Evolutionary conservation across 2,329 filamentous ascomycete genomes (phyloP), one percentile per base, ranked within the genome.

Genomic region (Juglanconis juglandina): DNA sequence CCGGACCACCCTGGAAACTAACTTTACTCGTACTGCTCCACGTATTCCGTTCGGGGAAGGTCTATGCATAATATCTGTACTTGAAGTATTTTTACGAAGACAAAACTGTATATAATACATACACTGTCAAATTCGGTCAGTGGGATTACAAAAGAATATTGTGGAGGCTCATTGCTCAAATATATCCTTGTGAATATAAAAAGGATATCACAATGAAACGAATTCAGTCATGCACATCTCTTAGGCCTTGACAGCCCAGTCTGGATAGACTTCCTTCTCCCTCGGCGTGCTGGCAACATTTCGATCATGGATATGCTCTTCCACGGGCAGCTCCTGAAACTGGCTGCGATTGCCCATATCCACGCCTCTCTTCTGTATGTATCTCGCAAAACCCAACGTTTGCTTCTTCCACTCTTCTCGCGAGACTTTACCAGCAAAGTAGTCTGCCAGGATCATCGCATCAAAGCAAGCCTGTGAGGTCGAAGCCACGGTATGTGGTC

Each of bases 401-500:
- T 70, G 64, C 59, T 53, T 64, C 65, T 70, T 72, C 72, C 73
- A 75, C 55, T 73, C 66, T 8, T 71, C 70, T 30, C 66, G 64
- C 3, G 63, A 63, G 4, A 75, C 57, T 53, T 67, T 69, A 0
- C 72, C 72, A 9, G 64, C 66, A 6, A 75, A 44, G 48, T 72
- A 73, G 33, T 73, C 72, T 1, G 71, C 72, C 24, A 70, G 70
- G 0, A 72, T 55, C 72, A 56, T 56, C n/a, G 53, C 53, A 56
- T 56, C 53, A 48, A 39, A 56, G 7, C 42, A 46, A 39, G 70
- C 71, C 62, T 80, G 77, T 9, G 71, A 74, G 1, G 77, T 79
- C 32, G 76, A 77, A 3, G 73, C 72, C 5, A 76, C 77, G 2
- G 76, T 75, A 63, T 80, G 78, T 3, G 78, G 77, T 4, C 78